A percentile compares a stretch with the other conserved stretches of the same genome.
These are phyloP conservation scores for Neurospora crassa DNA, from an alignment of 2,329 filamentous ascomycete species.

Conservation along the genomic window DNA sequence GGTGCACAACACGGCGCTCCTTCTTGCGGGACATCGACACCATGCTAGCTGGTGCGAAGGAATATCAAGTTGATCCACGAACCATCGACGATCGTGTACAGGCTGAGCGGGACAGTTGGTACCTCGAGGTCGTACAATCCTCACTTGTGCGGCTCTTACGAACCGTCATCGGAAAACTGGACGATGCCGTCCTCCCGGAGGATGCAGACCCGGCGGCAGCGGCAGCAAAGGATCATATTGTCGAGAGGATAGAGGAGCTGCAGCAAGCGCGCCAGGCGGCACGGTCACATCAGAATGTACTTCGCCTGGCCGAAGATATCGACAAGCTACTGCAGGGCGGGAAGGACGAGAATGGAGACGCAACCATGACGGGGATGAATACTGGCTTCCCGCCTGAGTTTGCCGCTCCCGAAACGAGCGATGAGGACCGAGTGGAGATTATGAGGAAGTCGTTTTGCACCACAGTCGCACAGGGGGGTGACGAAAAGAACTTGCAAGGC, in stretches of 20 bases:
- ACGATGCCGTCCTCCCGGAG: conserved; percentile 10
- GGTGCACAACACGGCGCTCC: conserved; percentile 39
- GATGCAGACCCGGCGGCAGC: conserved; percentile 11
- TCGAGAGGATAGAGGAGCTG: conserved; percentile 16
- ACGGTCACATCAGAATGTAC: neutral
- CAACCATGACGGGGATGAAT: neutral
- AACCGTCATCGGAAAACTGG: neutral
- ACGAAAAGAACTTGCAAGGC: conserved; percentile 13
- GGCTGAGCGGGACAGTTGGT: conserved; percentile 44
- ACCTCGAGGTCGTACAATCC: conserved; percentile 25
- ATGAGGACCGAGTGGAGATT: conserved; percentile 10
- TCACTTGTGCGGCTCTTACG: conserved; percentile 14
- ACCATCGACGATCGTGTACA: conserved; percentile 40
- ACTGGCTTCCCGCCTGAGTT: conserved; percentile 2
- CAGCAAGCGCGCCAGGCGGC: neutral
- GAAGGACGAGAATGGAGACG: conserved; percentile 5
- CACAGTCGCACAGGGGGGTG: conserved; percentile 8
- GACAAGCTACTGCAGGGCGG: conserved; percentile 9
- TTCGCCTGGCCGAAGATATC: conserved; percentile 6
- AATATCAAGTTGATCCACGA: conserved; percentile 31
- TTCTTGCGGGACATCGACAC: conserved; percentile 41
- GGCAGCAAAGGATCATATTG: conserved; percentile 6
- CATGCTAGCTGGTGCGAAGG: conserved; percentile 38
- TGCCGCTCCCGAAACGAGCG: conserved; percentile 11
- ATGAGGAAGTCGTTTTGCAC: conserved; percentile 18